Evolutionary conservation across 441 rosid genomes (phyloP).

Genomic region (Pelargonium fulgidum): DNA sequence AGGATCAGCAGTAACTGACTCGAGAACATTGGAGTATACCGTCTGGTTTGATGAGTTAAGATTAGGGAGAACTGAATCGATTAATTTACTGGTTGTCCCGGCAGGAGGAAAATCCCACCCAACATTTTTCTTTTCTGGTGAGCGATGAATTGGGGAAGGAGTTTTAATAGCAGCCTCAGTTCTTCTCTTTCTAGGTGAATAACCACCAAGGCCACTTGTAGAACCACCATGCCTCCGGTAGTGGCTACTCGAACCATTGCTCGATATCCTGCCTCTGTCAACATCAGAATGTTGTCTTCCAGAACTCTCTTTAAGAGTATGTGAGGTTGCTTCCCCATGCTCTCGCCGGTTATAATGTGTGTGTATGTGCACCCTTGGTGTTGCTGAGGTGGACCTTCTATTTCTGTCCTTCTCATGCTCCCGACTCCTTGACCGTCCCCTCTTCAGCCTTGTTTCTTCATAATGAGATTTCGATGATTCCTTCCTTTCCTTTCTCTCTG

Average conservation of each 20-base stretch:
- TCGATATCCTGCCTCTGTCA: constrained; percentile 31
- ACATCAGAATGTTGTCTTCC: constrained; percentile 42
- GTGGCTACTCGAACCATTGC: constrained; percentile 48
- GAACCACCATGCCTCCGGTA: constrained; percentile 42
- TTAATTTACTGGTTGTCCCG: constrained; percentile 26
- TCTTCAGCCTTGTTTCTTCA: constrained; percentile 42
- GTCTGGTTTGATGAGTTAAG: constrained; percentile 35
- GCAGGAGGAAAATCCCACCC: constrained; percentile 72
- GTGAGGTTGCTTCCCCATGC: constrained; percentile 35
- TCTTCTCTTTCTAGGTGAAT: constrained; percentile 86
- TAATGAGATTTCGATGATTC: constrained; percentile 42
- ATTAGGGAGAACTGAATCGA: constrained; percentile 38
- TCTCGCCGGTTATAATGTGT: constrained; percentile 37
- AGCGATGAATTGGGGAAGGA: constrained; percentile 58
- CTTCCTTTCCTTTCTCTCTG: constrained; percentile 38
- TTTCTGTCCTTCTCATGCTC: constrained; percentile 43
- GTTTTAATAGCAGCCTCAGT: constrained; percentile 53
- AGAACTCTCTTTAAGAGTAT: constrained; percentile 40
- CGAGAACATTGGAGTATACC: constrained; percentile 34
- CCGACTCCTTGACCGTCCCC: constrained; percentile 62
- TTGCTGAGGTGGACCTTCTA: constrained; percentile 47
- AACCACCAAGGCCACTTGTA: constrained; percentile 80
- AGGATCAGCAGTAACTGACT: constrained; percentile 34
- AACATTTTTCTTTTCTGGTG: constrained; percentile 69
- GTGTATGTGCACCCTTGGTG: constrained; percentile 42